Evolutionary conservation across 176 grass and related monocot species (phyloP).

Genomic region (Juncus inflexus): DNA sequence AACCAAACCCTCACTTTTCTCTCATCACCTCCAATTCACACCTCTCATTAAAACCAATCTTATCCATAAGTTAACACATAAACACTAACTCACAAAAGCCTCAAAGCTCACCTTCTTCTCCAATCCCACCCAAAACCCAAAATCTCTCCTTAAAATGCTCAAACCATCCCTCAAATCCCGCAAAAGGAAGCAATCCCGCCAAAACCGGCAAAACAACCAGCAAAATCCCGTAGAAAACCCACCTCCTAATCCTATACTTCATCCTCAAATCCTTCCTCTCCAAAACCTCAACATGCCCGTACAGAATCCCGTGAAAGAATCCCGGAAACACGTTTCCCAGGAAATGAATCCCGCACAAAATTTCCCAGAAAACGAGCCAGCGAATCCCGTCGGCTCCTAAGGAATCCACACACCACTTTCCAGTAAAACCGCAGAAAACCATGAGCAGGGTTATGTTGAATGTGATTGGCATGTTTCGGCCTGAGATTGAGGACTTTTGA

Average conservation of each 20-base stretch:
- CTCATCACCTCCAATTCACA: too few species aligned
- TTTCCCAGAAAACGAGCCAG: conserved; percentile 85
- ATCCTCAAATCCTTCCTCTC: conserved; percentile 21
- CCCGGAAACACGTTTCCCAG: conserved; percentile 70
- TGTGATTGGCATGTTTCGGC: conserved; percentile 79
- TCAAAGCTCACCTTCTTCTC: conserved; percentile 47
- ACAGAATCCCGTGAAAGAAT: conserved; percentile 46
- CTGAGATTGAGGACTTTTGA: conserved; percentile 46
- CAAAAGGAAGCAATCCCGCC: conserved; percentile 81
- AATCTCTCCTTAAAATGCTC: conserved; percentile 44
- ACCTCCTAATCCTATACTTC: conserved; percentile 62
- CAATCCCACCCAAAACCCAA: conserved; percentile 22
- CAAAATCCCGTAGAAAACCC: conserved; percentile 52
- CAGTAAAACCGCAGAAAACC: conserved; percentile 64
- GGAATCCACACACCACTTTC: conserved; percentile 70
- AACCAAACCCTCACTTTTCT: too few species aligned
- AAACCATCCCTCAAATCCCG: conserved; percentile 52
- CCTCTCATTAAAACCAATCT: too few species aligned
- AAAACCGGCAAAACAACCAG: conserved; percentile 56
- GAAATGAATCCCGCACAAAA: conserved; percentile 67
- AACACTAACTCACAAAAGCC: not conserved
- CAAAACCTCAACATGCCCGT: conserved; percentile 52
- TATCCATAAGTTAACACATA: too few species aligned
- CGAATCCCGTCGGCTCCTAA: conserved; percentile 58
- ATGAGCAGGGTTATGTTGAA: conserved; percentile 70